These are phyloP conservation scores for Rhizoctonia solani DNA, from an alignment of 1,284 basidiomycete genomes.

Conservation along the genomic window DNA sequence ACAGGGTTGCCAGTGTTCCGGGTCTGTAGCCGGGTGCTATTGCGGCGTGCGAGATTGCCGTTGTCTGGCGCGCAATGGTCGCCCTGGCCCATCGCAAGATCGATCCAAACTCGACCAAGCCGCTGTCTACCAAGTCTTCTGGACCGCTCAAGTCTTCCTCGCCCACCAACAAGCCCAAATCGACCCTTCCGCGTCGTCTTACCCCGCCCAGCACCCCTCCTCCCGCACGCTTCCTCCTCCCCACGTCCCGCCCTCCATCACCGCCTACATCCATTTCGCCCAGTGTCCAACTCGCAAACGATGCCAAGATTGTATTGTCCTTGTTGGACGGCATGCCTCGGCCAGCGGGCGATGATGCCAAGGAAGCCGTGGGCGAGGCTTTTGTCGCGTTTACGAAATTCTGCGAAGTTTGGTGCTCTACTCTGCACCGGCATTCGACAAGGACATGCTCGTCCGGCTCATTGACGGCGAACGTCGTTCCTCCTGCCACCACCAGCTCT, in stretches of 20 bases:
- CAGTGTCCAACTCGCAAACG: conserved; percentile 18
- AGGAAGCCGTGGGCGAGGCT: conserved; percentile 76
- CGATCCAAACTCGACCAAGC: neutral
- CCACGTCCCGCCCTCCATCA: conserved; percentile 67
- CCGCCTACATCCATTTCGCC: conserved; percentile 48
- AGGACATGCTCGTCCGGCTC: conserved; percentile 49
- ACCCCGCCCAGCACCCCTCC: conserved; percentile 64
- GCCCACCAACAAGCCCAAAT: too few species aligned
- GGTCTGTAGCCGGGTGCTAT: conserved; percentile 60
- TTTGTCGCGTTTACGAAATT: conserved; percentile 62
- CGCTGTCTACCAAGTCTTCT: conserved; percentile 4
- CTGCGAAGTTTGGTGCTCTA: conserved; percentile 34
- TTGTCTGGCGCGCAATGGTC: conserved; percentile 71
- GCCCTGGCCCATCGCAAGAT: conserved; percentile 64
- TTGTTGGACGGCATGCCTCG: conserved; percentile 63
- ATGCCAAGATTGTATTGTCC: conserved; percentile 1
- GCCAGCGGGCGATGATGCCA: conserved; percentile 60
- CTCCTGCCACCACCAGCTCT: too few species aligned
- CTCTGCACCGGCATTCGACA: conserved; percentile 57
- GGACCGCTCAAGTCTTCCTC: neutral
- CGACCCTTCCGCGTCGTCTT: conserved; percentile 8
- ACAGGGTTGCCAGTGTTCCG: conserved; percentile 54
- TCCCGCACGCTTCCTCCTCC: conserved; percentile 59
- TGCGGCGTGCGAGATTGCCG: conserved; percentile 68
- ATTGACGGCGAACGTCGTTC: conserved; percentile 45